Conservation (phyloP, 1,284 basidiomycete genomes). For the Lentinus polychrous region DNA sequence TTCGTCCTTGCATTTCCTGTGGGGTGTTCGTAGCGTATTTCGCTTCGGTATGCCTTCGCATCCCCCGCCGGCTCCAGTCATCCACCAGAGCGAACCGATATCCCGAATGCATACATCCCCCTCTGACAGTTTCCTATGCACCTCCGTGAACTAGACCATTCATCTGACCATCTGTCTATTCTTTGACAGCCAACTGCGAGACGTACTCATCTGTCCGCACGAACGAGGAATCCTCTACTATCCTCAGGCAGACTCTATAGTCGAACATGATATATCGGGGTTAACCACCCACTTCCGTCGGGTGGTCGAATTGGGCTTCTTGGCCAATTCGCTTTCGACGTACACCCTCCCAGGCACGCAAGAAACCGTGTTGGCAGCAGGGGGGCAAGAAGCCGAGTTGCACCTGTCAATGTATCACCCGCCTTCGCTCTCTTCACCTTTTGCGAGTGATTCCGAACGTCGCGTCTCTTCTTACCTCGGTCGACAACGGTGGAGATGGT, state of each 20-base stretch:
- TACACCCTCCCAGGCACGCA: slow-evolving; percentile 46
- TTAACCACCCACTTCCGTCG: slow-evolving; percentile 29
- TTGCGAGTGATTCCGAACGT: slow-evolving; percentile 10
- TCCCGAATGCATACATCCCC: background rate
- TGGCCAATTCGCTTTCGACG: slow-evolving; percentile 64
- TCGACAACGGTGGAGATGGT: slow-evolving; percentile 46
- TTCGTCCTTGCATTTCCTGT: too few relatives aligned
- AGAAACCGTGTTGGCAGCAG: slow-evolving; percentile 69
- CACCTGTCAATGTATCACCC: slow-evolving; percentile 54
- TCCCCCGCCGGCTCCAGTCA: too few relatives aligned
- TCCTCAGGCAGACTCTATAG: slow-evolving; percentile 46
- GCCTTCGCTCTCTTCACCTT: slow-evolving; percentile 20
- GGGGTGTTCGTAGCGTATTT: too few relatives aligned
- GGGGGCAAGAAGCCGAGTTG: slow-evolving; percentile 77
- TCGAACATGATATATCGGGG: slow-evolving; percentile 56
- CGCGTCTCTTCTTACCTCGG: slow-evolving; percentile 21
- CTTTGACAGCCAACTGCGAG: slow-evolving; percentile 58
- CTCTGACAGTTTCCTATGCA: background rate
- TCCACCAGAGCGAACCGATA: too few relatives aligned
- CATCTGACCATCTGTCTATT: background rate
- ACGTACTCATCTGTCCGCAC: slow-evolving; percentile 68
- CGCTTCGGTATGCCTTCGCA: too few relatives aligned
- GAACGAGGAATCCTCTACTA: slow-evolving; percentile 66
- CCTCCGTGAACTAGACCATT: background rate
- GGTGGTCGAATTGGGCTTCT: slow-evolving; percentile 52